Percentiles rank a stretch among this genome's conserved stretches.
phyloP scores from a whole-genome alignment of 345 rosid species.

The Alliaria petiolata region DNA sequence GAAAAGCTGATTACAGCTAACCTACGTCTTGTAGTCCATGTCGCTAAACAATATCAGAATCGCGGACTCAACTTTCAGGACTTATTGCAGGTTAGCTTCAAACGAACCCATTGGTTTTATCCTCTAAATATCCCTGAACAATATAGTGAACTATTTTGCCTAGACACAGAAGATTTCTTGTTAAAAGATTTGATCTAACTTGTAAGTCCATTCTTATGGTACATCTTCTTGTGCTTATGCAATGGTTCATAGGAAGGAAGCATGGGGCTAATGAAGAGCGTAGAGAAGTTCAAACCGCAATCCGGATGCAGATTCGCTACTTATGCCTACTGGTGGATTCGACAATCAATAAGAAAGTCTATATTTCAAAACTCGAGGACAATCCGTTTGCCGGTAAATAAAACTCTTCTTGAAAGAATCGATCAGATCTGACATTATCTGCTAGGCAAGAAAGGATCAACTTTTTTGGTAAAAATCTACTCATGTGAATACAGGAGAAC shows the following conservation, averaged over 20 bases:
- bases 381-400: conserved; percentile 78
- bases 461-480: conserved; percentile 19
- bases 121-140: background rate
- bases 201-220: background rate
- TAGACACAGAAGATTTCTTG: background rate
- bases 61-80: conserved; percentile 84
- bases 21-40: conserved; percentile 77
- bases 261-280: conserved; percentile 84
- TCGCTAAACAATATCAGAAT: conserved; percentile 75
- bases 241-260: conserved; percentile 63
- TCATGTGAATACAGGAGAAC: conserved; percentile 47
- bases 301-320: conserved; percentile 79
- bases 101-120: background rate
- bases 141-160: too few relatives aligned
- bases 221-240: conserved; percentile 1
- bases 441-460: too few relatives aligned
- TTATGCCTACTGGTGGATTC: conserved; percentile 95
- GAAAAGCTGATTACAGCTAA: conserved; percentile 72
- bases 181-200: background rate
- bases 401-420: background rate
- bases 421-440: too few relatives aligned
- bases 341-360: conserved; percentile 69
- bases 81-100: conserved; percentile 62
- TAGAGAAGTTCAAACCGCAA: conserved; percentile 83
- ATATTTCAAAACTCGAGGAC: conserved; percentile 75